Conservation (phyloP, 768 basidiomycete species). For the Auriscalpium orientale region DNA sequence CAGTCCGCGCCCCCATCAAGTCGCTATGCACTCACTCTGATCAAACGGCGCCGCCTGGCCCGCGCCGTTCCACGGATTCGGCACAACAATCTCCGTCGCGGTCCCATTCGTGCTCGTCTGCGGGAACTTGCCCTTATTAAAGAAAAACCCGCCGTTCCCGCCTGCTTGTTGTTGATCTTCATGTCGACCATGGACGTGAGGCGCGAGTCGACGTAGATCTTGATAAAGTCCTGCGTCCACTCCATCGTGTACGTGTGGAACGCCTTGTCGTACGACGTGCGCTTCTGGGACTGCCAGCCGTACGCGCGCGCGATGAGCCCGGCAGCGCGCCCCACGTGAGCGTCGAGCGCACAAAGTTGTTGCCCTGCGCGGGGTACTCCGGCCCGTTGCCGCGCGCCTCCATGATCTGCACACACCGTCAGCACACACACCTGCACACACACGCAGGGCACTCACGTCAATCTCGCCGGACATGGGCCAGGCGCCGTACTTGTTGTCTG, state of each 20-base stretch:
- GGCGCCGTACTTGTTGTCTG: slow-evolving; percentile 35
- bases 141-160: slow-evolving; percentile 40
- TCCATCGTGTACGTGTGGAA: slow-evolving; percentile 53
- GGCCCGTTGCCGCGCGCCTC: slow-evolving; percentile 44
- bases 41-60: slow-evolving; percentile 50
- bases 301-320: slow-evolving; percentile 33
- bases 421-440: neutral
- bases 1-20: slow-evolving; percentile 3
- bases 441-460: slow-evolving; percentile 36
- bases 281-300: slow-evolving; percentile 38
- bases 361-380: slow-evolving; percentile 34
- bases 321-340: slow-evolving; percentile 62
- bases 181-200: slow-evolving; percentile 46
- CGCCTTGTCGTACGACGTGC: slow-evolving; percentile 35
- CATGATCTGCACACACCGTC: slow-evolving; percentile 34
- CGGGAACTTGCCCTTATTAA: slow-evolving; percentile 44
- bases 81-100: slow-evolving; percentile 30
- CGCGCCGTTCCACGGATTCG: slow-evolving; percentile 42
- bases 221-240: slow-evolving; percentile 51
- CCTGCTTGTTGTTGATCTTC: slow-evolving; percentile 28
- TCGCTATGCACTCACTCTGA: slow-evolving; percentile 31
- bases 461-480: slow-evolving; percentile 56
- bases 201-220: slow-evolving; percentile 45
- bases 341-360: slow-evolving; percentile 44
- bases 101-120: slow-evolving; percentile 37